Conservation (phyloP, 1,284 basidiomycete species). For the Microbotryum violaceum region DNA sequence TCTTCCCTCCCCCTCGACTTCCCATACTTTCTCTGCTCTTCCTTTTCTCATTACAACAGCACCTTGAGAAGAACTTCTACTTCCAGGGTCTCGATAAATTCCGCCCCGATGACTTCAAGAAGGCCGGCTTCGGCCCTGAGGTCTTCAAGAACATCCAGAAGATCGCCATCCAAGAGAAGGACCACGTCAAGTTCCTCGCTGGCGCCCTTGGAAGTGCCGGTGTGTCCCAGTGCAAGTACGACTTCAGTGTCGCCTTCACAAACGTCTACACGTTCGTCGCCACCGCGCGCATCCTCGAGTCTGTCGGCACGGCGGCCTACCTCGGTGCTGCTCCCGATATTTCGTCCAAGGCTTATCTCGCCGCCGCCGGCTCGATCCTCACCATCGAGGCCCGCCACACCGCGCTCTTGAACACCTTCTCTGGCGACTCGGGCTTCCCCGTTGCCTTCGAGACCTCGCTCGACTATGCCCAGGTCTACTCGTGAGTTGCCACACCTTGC, state of each 20-base stretch:
- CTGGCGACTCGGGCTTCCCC: constrained; percentile 17
- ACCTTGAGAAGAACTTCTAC: constrained; percentile 65
- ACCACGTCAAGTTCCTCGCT: constrained; percentile 46
- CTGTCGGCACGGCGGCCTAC: constrained; percentile 63
- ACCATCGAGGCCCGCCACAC: constrained; percentile 50
- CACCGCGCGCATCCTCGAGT: constrained; percentile 69
- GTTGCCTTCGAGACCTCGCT: constrained; percentile 30
- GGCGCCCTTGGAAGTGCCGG: constrained; percentile 51
- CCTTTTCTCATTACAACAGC: constrained; percentile 43
- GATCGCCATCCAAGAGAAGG: constrained; percentile 19
- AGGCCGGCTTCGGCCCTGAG: constrained; percentile 58
- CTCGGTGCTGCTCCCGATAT: constrained; percentile 53
- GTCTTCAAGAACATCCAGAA: constrained; percentile 53
- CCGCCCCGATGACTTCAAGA: constrained; percentile 55
- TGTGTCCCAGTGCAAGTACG: constrained; percentile 57
- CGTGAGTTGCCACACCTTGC: not conserved
- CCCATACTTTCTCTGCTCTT: not conserved
- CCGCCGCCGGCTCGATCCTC: constrained; percentile 39
- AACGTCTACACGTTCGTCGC: constrained; percentile 61
- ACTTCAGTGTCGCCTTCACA: constrained; percentile 57
- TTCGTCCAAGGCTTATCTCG: constrained; percentile 23
- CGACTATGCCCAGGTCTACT: constrained; percentile 35
- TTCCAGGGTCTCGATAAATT: constrained; percentile 59
- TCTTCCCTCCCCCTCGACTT: not conserved
- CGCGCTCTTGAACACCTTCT: constrained; percentile 40